Conservation (phyloP, 1,139 yeast species). For the Taphrina sp. region DNA sequence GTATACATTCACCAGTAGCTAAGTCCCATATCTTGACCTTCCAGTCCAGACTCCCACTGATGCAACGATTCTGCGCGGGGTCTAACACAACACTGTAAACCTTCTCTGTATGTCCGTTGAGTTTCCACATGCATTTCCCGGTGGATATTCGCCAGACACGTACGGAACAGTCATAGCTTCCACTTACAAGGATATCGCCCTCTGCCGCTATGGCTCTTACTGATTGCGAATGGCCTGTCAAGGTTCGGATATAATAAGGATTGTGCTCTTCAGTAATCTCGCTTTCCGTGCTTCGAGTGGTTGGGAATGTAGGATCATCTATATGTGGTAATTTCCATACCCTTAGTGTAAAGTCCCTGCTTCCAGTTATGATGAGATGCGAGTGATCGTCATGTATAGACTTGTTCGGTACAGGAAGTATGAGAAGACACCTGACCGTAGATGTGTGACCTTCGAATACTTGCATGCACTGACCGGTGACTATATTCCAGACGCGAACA, state of each 20-base stretch:
- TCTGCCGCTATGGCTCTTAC: slow-evolving; percentile 86
- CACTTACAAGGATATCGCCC: slow-evolving; percentile 81
- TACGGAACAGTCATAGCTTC: slow-evolving; percentile 86
- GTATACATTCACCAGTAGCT: slow-evolving; percentile 64
- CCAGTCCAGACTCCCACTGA: slow-evolving; percentile 90
- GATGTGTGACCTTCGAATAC: slow-evolving; percentile 90
- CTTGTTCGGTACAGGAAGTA: slow-evolving; percentile 64
- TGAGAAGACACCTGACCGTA: slow-evolving; percentile 88
- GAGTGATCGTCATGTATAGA: slow-evolving; percentile 61
- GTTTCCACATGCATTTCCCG: slow-evolving; percentile 67
- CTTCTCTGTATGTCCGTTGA: slow-evolving; percentile 80
- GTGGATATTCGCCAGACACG: slow-evolving; percentile 87
- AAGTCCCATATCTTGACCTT: slow-evolving; percentile 89
- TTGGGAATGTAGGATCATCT: slow-evolving; percentile 1
- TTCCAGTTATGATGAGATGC: slow-evolving; percentile 77
- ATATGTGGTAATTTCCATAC: slow-evolving; percentile 75
- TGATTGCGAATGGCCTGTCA: slow-evolving; percentile 81
- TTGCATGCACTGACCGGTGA: slow-evolving; percentile 73
- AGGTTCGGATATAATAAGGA: slow-evolving; percentile 71
- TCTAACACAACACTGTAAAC: slow-evolving; percentile 87
- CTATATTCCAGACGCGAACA: slow-evolving; percentile 85
- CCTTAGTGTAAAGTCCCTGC: slow-evolving; percentile 83
- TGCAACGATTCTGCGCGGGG: slow-evolving; percentile 69
- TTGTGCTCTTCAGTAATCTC: slow-evolving; percentile 46
- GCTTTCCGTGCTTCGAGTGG: neutral